Evolutionary conservation across 345 rosid genomes (phyloP).

Genomic region (Ricinus communis): DNA sequence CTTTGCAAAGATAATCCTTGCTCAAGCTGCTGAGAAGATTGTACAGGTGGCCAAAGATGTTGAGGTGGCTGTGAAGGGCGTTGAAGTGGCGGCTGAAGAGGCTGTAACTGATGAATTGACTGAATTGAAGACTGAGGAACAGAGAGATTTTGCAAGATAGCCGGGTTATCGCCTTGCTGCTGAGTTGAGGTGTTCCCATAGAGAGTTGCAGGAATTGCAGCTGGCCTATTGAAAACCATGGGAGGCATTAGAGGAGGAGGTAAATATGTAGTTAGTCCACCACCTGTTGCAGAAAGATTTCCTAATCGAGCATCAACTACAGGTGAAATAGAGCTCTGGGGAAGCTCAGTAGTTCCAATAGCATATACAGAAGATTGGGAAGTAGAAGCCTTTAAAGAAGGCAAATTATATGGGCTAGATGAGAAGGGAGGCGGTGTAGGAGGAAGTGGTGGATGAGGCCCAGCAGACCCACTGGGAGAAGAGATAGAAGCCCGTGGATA

Average conservation of each 20-base stretch:
- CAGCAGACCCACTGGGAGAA: conserved; percentile 67
- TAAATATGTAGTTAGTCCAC: conserved; percentile 57
- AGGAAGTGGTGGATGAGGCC: conserved; percentile 85
- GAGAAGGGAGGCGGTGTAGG: conserved; percentile 84
- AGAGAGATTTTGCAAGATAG: conserved; percentile 50
- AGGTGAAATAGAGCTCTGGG: conserved; percentile 44
- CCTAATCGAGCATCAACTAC: conserved; percentile 49
- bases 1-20: conserved; percentile 61
- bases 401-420: conserved; percentile 64
- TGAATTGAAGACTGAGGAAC: conserved; percentile 53
- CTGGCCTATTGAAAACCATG: conserved; percentile 62
- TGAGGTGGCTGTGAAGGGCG: conserved; percentile 84
- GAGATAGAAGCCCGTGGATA: conserved; percentile 38
- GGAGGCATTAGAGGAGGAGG: conserved; percentile 69
- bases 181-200: conserved; percentile 55
- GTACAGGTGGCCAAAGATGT: conserved; percentile 68
- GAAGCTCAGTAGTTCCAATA: conserved; percentile 56
- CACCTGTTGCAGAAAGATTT: conserved; percentile 49
- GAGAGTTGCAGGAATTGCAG: conserved; percentile 51
- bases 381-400: conserved; percentile 54
- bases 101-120: conserved; percentile 72
- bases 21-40: conserved; percentile 60
- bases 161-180: conserved; percentile 62
- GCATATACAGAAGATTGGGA: conserved; percentile 57
- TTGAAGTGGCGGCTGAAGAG: conserved; percentile 76